These are phyloP conservation scores for Sherardia arvensis DNA, from an alignment of 257 asterid species.

Conservation along the genomic window DNA sequence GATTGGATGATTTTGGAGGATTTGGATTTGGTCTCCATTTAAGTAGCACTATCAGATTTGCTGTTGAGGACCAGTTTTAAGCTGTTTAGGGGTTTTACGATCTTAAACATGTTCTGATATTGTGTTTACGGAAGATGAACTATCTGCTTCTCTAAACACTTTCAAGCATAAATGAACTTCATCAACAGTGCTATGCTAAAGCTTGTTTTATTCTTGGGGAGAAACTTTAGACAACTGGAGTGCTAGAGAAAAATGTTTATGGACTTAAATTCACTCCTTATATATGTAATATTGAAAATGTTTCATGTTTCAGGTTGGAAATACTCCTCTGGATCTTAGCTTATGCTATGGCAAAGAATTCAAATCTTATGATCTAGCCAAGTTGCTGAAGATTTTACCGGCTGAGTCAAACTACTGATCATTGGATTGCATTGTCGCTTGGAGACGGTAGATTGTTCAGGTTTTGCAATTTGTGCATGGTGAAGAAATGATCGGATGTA, in stretches of 20 bases:
- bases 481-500: background rate
- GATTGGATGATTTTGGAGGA: too few relatives aligned
- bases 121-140: background rate
- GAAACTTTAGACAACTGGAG: background rate
- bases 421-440: background rate
- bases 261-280: background rate
- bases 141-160: background rate
- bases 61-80: background rate
- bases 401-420: conserved; percentile 35
- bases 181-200: background rate
- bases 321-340: conserved; percentile 63
- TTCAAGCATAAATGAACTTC: background rate
- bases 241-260: background rate
- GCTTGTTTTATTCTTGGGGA: background rate
- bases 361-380: conserved; percentile 86
- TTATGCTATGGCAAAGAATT: conserved; percentile 87
- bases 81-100: background rate
- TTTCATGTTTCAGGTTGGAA: conserved; percentile 45
- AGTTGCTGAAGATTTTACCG: conserved; percentile 70
- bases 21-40: background rate
- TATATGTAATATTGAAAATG: background rate
- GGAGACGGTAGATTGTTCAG: background rate
- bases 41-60: background rate
- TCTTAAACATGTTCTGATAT: background rate
- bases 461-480: background rate